Base-by-base conservation (phyloP, 2,329 filamentous ascomycete species). In the Cercospora sp. region DNA sequence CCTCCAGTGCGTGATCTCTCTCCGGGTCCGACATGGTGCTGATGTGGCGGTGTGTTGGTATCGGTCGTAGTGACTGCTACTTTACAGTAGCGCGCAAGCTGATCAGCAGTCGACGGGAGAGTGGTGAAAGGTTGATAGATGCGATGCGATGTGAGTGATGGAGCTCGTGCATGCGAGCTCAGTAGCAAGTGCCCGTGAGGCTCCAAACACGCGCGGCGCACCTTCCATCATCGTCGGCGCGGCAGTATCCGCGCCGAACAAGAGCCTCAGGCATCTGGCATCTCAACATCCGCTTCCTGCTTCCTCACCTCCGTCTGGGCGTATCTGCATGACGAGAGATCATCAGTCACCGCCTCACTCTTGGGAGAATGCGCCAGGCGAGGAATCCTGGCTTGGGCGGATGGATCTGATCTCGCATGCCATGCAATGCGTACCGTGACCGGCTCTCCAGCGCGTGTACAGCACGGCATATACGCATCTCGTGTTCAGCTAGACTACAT, bases 1-100 rank as follows among this genome's bases (percentile, higher is more conserved):
- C 81, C 36, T 84, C 81, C 66, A 85, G 82, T 65, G 84, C 82
- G 66, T 84, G 81, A 65, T 84, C 80, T 73, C 83, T 79, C 79
- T 85, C 84, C n/a, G 83, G 81, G 70, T 85, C 83, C 66, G 70
- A 68, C 75, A 77, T 77, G 20, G 31, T 68, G 60, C 40, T 60
- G 63, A 12, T 66, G 63, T 64, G 64, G 36, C 36, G 42, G 13
- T 12, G 20, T 40, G 40, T 26, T 31, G 45, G 45, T 8, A 40
- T 61, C n/a, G 61, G 18, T 13, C 23, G n/a, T 10, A n/a, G 16
- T 16, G 59, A 57, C 45, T 30, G 30, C 10, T 20, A 16, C 36
- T 30, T 18, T 51, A 31, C 26, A 60, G 20, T 13, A 45, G 63
- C 23, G 33, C 20, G 16, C 28, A 13, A 31, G 65, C 33, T 26